Evolutionary conservation across 2,329 filamentous ascomycete species (phyloP).

Genomic region (Penicillium decumbens): DNA sequence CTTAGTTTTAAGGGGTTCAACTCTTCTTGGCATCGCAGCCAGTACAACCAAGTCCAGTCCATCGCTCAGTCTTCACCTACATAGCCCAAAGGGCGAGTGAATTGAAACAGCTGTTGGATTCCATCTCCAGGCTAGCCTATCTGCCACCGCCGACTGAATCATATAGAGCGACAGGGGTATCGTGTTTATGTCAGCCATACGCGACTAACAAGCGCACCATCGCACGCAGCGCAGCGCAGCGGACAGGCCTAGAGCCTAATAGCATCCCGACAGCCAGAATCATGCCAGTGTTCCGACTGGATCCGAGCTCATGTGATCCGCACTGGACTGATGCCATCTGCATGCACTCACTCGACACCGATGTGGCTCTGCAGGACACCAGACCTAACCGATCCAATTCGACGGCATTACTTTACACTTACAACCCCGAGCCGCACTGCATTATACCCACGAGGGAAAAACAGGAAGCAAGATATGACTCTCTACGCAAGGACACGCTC

Average conservation of each 20-base stretch:
- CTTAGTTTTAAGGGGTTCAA: not conserved
- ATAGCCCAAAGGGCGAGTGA: not conserved
- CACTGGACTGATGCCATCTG: not conserved
- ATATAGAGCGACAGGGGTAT: not conserved
- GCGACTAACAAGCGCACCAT: no score
- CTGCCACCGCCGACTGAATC: no score
- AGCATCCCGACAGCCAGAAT: not conserved
- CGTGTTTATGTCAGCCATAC: not conserved
- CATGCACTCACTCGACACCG: not conserved
- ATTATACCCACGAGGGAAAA: no score
- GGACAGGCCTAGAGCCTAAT: not conserved
- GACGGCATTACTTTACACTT: not conserved
- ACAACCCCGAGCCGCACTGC: no score
- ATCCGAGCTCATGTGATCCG: not conserved
- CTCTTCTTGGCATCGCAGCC: not conserved
- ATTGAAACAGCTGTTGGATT: not conserved
- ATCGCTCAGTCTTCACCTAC: not conserved
- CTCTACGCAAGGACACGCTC: not conserved
- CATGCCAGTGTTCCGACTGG: not conserved
- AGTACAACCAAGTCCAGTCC: not conserved
- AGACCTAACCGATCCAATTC: not conserved
- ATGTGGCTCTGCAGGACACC: not conserved
- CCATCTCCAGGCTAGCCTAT: not conserved
- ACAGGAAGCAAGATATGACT: not conserved
- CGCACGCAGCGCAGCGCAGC: not conserved